Base-by-base conservation (phyloP, 2,329 filamentous ascomycete species). In the Aureobasidium sp. region DNA sequence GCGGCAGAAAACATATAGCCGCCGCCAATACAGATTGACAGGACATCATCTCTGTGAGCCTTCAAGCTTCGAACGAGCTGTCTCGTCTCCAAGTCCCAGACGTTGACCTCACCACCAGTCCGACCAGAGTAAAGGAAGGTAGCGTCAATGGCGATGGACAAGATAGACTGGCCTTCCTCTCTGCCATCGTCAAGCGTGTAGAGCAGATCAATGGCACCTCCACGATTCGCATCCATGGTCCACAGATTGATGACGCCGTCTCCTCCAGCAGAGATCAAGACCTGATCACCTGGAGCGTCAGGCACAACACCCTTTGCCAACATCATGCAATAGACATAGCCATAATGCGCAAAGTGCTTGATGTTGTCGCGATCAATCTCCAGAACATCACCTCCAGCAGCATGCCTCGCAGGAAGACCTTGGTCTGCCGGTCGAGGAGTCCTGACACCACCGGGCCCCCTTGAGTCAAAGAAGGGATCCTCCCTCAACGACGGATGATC, bases 161-260 rank as follows among this genome's bases (percentile, higher is more conserved):
- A 78, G 1, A 88, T 83, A 1, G 83, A 80, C 62, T 83, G 82
- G n/a, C 81, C 81, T 66, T 80, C 78, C 62, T 81, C 79, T 53
- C 78, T 70, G 2, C 81, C 81, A 66, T 86, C 86, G 63, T 86
- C 82, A 2, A 88, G 73, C 35, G 78, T 79, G 74, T 88, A 87
- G 56, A 96, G 82, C 70, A 91, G 86, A 33, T 84, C 77, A 3
- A 94, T 87, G 0, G 82, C 83, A 2, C 84, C 84, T 59, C 81
- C 80, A 12, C 78, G 76, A 11, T 82, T 76, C 9, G 81, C 76
- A n/a, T 83, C 75, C 17, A 96, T 80, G 59, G 83, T 84, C 94
- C 94, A 99, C n/a, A 97, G 74, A 74, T 96, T 96, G 71, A 99
- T 92, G 0, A 89, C 90, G 0, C 94, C 95, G 70, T 97, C 94